phyloP scores from a whole-genome alignment of 192 early-diverging fungal species.

The Coemansia sp. region DNA sequence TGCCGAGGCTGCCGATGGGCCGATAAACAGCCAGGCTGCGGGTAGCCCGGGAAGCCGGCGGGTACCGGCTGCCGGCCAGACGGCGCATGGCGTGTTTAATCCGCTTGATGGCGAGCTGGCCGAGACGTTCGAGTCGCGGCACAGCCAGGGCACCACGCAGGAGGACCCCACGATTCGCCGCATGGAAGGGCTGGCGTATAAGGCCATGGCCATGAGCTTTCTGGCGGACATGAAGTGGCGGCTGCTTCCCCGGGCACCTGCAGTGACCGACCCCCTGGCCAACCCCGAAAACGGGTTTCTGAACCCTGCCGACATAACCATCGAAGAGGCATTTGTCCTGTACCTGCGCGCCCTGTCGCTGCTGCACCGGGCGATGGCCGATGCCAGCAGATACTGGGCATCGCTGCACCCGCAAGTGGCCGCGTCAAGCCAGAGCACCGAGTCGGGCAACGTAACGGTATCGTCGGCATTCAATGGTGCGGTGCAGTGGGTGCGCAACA shows the following conservation, averaged over 20 bases:
- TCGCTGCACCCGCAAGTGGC: slow-evolving; percentile 12
- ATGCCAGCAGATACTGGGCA: slow-evolving; percentile 50
- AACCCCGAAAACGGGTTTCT: slow-evolving; percentile 33
- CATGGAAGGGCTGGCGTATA: slow-evolving; percentile 69
- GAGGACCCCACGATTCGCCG: slow-evolving; percentile 58
- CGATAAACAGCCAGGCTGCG: slow-evolving; percentile 15
- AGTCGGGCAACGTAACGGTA: slow-evolving; percentile 22
- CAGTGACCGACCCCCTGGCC: slow-evolving; percentile 23
- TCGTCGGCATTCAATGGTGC: slow-evolving; percentile 56
- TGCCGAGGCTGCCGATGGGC: slow-evolving; percentile 38
- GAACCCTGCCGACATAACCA: slow-evolving; percentile 29
- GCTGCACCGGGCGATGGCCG: slow-evolving; percentile 59
- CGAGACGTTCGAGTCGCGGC: slow-evolving; percentile 46
- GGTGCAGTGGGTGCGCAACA: slow-evolving; percentile 86
- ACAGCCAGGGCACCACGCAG: slow-evolving; percentile 26
- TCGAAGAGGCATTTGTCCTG: slow-evolving; percentile 70
- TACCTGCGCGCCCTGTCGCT: slow-evolving; percentile 68
- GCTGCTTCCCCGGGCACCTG: slow-evolving; percentile 19
- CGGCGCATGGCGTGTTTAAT: slow-evolving; percentile 28
- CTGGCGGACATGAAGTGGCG: slow-evolving; percentile 56
- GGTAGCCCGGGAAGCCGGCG: neutral
- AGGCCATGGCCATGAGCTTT: slow-evolving; percentile 68
- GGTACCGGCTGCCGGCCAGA: neutral
- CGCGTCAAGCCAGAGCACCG: neutral
- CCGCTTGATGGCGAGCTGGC: slow-evolving; percentile 36